Evolutionary conservation across 805 yeast genomes (phyloP).

Genomic region (Brettanomyces bruxellensis): DNA sequence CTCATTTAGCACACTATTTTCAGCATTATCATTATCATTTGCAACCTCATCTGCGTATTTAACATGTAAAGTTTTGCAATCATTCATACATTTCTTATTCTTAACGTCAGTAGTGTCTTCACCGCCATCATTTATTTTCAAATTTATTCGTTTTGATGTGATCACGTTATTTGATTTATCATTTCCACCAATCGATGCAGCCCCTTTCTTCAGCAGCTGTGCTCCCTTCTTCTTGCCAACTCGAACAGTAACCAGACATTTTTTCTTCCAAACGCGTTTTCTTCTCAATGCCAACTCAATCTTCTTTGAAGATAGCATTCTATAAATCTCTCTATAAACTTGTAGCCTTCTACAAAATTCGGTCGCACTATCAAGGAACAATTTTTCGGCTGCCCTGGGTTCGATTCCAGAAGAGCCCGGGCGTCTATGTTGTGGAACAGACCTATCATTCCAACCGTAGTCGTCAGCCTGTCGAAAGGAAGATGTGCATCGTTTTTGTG

Average conservation of each 20-base stretch:
- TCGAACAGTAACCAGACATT: too few species aligned
- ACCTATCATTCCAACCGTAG: not conserved
- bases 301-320: constrained; percentile 1
- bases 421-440: too few species aligned
- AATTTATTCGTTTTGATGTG: too few species aligned
- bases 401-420: not conserved
- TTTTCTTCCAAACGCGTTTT: not conserved
- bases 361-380: constrained; percentile 1
- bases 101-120: not conserved
- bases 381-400: not conserved
- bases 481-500: not conserved
- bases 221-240: too few species aligned
- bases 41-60: not conserved
- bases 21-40: not conserved
- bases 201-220: too few species aligned
- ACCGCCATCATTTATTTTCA: not conserved
- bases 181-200: too few species aligned
- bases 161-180: too few species aligned
- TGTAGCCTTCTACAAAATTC: constrained; percentile 3
- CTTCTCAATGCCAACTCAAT: constrained; percentile 1
- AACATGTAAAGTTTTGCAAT: too few species aligned
- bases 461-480: not conserved
- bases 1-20: not conserved
- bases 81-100: not conserved
- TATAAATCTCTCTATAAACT: constrained; percentile 5